phyloP scores from a whole-genome alignment of 176 grass and related monocot genomes.

The Cymbopogon citratus region DNA sequence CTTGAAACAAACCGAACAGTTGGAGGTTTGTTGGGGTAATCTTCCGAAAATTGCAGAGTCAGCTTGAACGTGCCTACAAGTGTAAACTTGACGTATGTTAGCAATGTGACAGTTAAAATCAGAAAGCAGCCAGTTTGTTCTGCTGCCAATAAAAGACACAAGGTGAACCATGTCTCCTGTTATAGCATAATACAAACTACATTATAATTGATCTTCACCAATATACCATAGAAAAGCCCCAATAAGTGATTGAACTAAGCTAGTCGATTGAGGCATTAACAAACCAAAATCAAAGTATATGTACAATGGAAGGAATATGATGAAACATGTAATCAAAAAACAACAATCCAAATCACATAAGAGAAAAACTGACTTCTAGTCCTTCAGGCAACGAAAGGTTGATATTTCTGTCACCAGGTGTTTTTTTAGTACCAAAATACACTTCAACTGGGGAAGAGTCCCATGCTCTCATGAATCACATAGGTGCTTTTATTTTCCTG shows the following conservation, averaged over 20 bases:
- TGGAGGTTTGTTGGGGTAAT: conserved; percentile 97
- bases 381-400: background rate
- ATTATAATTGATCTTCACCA: background rate
- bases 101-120: background rate
- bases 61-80: conserved; percentile 87
- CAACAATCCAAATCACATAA: background rate
- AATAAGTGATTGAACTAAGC: background rate
- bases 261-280: background rate
- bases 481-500: background rate
- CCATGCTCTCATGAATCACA: background rate
- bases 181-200: background rate
- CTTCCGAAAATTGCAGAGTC: conserved; percentile 80
- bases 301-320: background rate
- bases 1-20: conserved; percentile 87
- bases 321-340: background rate
- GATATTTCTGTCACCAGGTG: background rate
- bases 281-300: background rate
- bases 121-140: background rate
- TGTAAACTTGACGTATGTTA: conserved; percentile 8
- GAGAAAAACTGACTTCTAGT: background rate
- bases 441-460: background rate
- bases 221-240: background rate
- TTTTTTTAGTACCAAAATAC: background rate
- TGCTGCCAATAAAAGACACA: background rate
- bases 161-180: background rate